phyloP scores from a whole-genome alignment of 1,139 yeast genomes.

The Suhomyces atakaporum region DNA sequence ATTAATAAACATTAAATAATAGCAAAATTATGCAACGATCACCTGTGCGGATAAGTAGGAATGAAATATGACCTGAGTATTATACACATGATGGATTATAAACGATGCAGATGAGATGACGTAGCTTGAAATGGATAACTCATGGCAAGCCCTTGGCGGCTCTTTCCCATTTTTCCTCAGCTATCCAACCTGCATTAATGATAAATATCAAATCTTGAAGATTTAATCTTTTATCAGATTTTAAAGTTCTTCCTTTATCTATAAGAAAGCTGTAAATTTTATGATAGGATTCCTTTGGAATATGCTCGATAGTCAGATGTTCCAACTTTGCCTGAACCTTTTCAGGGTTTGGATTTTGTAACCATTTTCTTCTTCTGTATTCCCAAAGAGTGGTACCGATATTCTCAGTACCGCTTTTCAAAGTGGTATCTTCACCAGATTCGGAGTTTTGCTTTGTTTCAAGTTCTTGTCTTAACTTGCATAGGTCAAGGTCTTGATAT shows the following conservation, averaged over 20 bases:
- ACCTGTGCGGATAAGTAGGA: too few relatives aligned
- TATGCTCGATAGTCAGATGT: slow-evolving; percentile 35
- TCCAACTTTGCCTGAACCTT: slow-evolving; percentile 17
- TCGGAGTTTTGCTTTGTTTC: slow-evolving; percentile 16
- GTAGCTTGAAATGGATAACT: too few relatives aligned
- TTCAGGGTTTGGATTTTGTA: slow-evolving; percentile 22
- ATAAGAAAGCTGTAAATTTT: slow-evolving; percentile 60
- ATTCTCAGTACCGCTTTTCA: slow-evolving; percentile 6
- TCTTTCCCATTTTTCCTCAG: slow-evolving; percentile 63
- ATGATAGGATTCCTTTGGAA: slow-evolving; percentile 52
- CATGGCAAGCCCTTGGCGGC: slow-evolving; percentile 50
- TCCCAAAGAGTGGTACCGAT: slow-evolving; percentile 62
- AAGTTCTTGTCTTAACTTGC: slow-evolving; percentile 29
- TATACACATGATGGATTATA: too few relatives aligned
- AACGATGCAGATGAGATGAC: too few relatives aligned
- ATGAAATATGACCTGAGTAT: too few relatives aligned
- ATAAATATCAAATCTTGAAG: slow-evolving; percentile 60
- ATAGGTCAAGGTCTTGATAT: slow-evolving; percentile 31
- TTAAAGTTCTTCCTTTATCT: slow-evolving; percentile 57
- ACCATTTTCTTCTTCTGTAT: slow-evolving; percentile 61
- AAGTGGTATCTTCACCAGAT: neutral
- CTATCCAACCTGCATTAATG: slow-evolving; percentile 71
- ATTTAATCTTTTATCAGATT: slow-evolving; percentile 52
- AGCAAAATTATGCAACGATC: too few relatives aligned
- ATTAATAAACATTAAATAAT: too few relatives aligned